A percentile compares a stretch with the other conserved stretches of the same genome.
Conservation (phyloP, 805 yeast genomes). For the Lipomyces kockii region DNA sequence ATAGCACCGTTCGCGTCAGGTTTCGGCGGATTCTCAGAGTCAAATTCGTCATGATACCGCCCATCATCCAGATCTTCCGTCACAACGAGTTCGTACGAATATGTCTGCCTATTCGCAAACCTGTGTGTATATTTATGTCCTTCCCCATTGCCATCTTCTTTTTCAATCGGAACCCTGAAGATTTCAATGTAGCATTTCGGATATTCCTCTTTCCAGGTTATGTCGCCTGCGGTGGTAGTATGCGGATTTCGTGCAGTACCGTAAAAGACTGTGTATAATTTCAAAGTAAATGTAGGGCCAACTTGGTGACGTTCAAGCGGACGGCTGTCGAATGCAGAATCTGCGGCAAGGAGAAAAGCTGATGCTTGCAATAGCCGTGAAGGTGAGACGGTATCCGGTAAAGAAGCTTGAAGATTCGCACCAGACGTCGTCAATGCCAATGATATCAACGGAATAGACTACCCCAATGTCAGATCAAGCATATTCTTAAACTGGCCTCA, state of each 20-base stretch:
- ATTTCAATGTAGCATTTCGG: constrained; percentile 59
- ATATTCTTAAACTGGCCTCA: neutral
- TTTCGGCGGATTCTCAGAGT: constrained; percentile 48
- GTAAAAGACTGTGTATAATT: constrained; percentile 61
- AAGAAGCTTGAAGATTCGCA: constrained; percentile 56
- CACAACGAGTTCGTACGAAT: constrained; percentile 53
- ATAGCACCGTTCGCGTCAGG: constrained; percentile 23
- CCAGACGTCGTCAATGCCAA: constrained; percentile 72
- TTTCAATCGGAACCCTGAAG: constrained; percentile 40
- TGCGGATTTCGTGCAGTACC: constrained; percentile 52
- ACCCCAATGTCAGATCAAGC: neutral
- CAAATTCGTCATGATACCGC: constrained; percentile 67
- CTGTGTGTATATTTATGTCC: neutral
- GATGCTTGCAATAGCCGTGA: constrained; percentile 70
- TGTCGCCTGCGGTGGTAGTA: constrained; percentile 50
- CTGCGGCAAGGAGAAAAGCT: constrained; percentile 50
- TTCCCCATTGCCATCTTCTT: constrained; percentile 12
- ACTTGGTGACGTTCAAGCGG: constrained; percentile 46
- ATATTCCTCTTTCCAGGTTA: constrained; percentile 75
- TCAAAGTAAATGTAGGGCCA: constrained; percentile 65
- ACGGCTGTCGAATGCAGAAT: constrained; percentile 40
- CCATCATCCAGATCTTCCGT: constrained; percentile 69
- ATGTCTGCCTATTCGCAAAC: constrained; percentile 37
- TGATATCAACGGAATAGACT: constrained; percentile 66
- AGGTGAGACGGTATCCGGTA: constrained; percentile 63